A percentile compares a stretch with the other conserved stretches of the same genome.
These are phyloP conservation scores for Sarcomyxa edulis DNA, from an alignment of 768 basidiomycete species.

Conservation along the genomic window DNA sequence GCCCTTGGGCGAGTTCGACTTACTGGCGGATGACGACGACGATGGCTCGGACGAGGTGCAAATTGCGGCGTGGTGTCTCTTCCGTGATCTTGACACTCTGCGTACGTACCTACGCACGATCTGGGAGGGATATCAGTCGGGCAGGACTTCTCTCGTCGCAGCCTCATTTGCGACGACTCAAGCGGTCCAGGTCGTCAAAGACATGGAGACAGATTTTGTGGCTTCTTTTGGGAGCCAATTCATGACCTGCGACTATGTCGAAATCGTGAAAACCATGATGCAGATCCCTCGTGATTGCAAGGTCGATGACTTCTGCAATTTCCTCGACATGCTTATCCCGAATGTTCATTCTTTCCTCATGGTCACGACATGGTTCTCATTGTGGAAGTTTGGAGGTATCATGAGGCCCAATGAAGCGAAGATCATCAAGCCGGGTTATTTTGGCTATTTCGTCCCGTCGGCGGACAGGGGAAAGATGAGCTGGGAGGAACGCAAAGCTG, in stretches of 20 bases:
- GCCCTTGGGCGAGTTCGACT: slow-evolving; percentile 7
- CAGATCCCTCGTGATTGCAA: too few relatives aligned
- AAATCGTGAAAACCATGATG: too few relatives aligned
- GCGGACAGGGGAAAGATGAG: too few relatives aligned
- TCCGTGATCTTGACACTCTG: slow-evolving; percentile 7
- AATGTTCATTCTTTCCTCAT: slow-evolving; percentile 1
- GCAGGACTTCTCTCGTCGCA: slow-evolving; percentile 4
- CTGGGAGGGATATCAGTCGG: slow-evolving; percentile 5
- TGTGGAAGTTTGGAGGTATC: slow-evolving; percentile 5
- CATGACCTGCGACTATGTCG: not conserved
- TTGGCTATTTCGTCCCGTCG: too few relatives aligned
- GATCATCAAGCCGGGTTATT: slow-evolving; percentile 1
- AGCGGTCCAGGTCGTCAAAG: slow-evolving; percentile 9
- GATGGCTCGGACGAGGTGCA: slow-evolving; percentile 6
- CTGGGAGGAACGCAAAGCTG: too few relatives aligned
- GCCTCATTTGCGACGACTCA: slow-evolving; percentile 10
- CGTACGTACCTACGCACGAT: slow-evolving; percentile 4
- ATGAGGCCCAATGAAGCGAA: not conserved
- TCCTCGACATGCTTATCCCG: not conserved
- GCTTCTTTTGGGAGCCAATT: not conserved
- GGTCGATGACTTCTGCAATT: too few relatives aligned
- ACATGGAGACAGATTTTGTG: slow-evolving; percentile 9
- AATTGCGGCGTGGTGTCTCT: slow-evolving; percentile 7
- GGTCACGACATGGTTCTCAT: not conserved
- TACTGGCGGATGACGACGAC: slow-evolving; percentile 5